Percentiles rank a stretch among this genome's conserved stretches.
Conservation (phyloP, 352 stramenopile genomes). For the Phytophthora ramorum region DNA sequence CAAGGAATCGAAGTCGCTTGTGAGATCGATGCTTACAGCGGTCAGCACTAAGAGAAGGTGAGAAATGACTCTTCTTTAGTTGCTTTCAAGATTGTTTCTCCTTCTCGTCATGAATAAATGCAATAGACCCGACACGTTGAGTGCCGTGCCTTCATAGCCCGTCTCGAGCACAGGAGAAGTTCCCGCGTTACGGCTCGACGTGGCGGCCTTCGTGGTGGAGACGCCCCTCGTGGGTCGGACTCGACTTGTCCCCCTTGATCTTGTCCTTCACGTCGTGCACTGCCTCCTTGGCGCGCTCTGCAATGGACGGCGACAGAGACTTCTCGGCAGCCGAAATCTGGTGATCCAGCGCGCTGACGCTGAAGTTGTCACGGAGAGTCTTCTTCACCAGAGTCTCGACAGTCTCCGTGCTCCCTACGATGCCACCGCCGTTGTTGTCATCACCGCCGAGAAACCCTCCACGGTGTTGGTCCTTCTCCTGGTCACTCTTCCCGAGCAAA, state of each 20-base stretch:
- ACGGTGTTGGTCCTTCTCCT: slow-evolving; percentile 12
- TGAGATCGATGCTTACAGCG: background rate
- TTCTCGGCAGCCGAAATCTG: slow-evolving; percentile 35
- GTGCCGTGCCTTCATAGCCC: background rate
- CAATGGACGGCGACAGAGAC: slow-evolving; percentile 29
- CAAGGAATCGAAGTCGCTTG: background rate
- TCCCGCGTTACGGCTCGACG: slow-evolving; percentile 1
- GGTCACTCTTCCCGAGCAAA: slow-evolving; percentile 7
- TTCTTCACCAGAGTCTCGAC: slow-evolving; percentile 35
- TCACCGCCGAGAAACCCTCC: slow-evolving; percentile 5
- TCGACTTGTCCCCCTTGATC: slow-evolving; percentile 34
- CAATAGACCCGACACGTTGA: background rate
- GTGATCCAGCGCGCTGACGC: slow-evolving; percentile 23
- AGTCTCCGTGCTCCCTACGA: slow-evolving; percentile 33
- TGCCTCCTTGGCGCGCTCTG: slow-evolving; percentile 38
- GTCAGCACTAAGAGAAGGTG: background rate
- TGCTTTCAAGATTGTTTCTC: background rate
- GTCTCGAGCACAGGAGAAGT: background rate
- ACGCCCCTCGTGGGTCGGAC: slow-evolving; percentile 1
- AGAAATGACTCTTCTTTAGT: background rate
- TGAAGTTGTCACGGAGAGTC: slow-evolving; percentile 34
- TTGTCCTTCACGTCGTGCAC: slow-evolving; percentile 42
- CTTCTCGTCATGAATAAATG: background rate
- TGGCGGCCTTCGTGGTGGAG: slow-evolving; percentile 18
- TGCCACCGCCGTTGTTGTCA: slow-evolving; percentile 28